Percentiles rank a stretch among this genome's conserved stretches.
Evolutionary conservation across 768 basidiomycete genomes (phyloP).

Genomic region (Naganishia randhawae): DNA sequence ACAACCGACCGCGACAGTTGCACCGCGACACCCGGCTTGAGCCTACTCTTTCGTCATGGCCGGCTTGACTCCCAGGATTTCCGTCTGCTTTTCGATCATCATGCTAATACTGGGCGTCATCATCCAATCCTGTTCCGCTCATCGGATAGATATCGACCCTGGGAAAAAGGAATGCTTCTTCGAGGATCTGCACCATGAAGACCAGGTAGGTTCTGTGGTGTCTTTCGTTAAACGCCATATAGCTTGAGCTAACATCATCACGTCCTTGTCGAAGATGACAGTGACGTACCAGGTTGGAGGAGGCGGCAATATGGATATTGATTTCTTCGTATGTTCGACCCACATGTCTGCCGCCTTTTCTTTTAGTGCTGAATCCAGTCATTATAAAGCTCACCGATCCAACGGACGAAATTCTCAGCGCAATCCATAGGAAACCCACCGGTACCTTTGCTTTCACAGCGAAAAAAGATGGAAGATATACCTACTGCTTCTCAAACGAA

Average conservation of each 20-base stretch:
- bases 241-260: neutral
- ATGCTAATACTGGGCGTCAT: neutral
- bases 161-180: slow-evolving; percentile 49
- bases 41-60: neutral
- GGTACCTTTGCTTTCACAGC: slow-evolving; percentile 85
- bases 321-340: slow-evolving; percentile 72
- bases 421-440: slow-evolving; percentile 80
- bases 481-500: slow-evolving; percentile 98
- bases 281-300: slow-evolving; percentile 98
- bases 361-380: neutral
- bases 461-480: slow-evolving; percentile 76
- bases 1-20: no score
- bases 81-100: neutral
- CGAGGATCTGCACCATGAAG: slow-evolving; percentile 49
- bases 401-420: slow-evolving; percentile 62
- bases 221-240: no score
- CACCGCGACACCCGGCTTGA: neutral
- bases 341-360: neutral
- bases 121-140: slow-evolving; percentile 26
- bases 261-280: slow-evolving; percentile 68
- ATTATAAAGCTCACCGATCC: slow-evolving; percentile 72
- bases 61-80: neutral
- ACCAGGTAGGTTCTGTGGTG: slow-evolving; percentile 48
- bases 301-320: slow-evolving; percentile 93
- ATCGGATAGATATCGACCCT: slow-evolving; percentile 49